Evolutionary conservation across 192 early-diverging fungal species (phyloP).

Genomic region (Mortierella hygrophila): DNA sequence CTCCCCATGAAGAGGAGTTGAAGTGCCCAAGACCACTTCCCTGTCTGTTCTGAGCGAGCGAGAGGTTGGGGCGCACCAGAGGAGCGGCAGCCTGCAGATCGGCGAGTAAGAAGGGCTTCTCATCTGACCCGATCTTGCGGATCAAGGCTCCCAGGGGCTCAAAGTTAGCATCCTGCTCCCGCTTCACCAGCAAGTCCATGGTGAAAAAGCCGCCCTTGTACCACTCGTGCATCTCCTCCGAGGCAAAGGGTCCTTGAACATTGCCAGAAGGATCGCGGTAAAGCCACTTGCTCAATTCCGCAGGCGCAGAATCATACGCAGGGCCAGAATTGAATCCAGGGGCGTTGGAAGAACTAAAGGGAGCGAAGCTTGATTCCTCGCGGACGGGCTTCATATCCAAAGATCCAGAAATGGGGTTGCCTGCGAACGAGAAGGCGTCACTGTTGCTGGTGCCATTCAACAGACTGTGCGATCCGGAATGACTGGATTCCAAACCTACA

Average conservation of each 20-base stretch:
- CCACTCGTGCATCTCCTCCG: conserved; percentile 97
- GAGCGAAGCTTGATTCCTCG: conserved; percentile 9
- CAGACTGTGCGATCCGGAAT: conserved; percentile 13
- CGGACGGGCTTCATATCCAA: conserved; percentile 11
- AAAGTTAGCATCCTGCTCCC: conserved; percentile 79
- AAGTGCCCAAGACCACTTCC: background rate
- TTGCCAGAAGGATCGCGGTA: conserved; percentile 86
- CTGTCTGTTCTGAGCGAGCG: background rate
- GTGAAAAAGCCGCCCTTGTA: conserved; percentile 87
- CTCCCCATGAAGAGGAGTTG: conserved; percentile 8
- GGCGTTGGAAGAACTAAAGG: background rate
- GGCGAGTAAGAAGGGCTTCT: conserved; percentile 72
- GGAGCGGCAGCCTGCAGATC: conserved; percentile 1
- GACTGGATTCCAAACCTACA: background rate
- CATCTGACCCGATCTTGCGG: conserved; percentile 72
- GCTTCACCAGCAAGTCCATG: conserved; percentile 80
- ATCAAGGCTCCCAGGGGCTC: conserved; percentile 81
- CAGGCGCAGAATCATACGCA: background rate
- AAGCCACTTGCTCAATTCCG: conserved; percentile 71
- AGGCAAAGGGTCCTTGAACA: conserved; percentile 88
- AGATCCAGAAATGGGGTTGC: conserved; percentile 9
- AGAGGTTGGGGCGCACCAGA: conserved; percentile 31
- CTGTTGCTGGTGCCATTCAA: conserved; percentile 2
- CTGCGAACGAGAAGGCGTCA: conserved; percentile 12
- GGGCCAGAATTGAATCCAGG: background rate